Evolutionary conservation across 2,329 filamentous ascomycete species (phyloP), one percentile per base, ranked within the genome.

Genomic region (Paecilomyces formosus): DNA sequence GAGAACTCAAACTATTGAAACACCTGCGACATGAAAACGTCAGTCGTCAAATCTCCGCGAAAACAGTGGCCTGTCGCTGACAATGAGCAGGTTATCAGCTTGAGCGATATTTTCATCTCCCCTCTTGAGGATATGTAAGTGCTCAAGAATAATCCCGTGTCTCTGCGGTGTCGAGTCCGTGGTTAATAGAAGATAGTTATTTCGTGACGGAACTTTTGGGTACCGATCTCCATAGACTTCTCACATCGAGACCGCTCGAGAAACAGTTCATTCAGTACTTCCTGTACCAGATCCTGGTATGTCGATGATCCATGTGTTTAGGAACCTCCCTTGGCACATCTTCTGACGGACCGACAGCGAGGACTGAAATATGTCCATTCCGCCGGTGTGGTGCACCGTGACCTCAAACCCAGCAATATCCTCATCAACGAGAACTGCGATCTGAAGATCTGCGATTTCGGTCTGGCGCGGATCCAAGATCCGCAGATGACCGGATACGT

Each of bases 191-290:
- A 18, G 57, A 49, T 72, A 96, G 91, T 76, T 97, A 97, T 81
- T 96, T 97, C 73, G 94, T 99, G 71, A 99, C 94, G 69, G 94
- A 99, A 78, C 86, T 99, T 60, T 85, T 99, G 63, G 94, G 94
- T 59, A 99, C 94, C 70, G 94, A 99, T 76, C 83, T 99, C 64
- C 94, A 99, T 79, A 88, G 94, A 65, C 85, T 99, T 62, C 85
- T 99, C 67, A 97, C 93, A 55, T 97, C 94, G 54, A 84, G 94
- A 73, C 94, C 94, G 24, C 86, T 99, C 56, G 94, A 99, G 83
- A 97, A 96, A 80, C 94, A 99, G 77, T 99, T 99, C 77, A 97
- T 99, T 70, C 94, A 99, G 80, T 99, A 99, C 80, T 99, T 99
- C 76, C 85, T 99, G 61, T 99, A 99, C 78, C 94, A 99, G 78